phyloP scores from a whole-genome alignment of 352 stramenopile genomes.

The Hyaloperonospora brassicae region DNA sequence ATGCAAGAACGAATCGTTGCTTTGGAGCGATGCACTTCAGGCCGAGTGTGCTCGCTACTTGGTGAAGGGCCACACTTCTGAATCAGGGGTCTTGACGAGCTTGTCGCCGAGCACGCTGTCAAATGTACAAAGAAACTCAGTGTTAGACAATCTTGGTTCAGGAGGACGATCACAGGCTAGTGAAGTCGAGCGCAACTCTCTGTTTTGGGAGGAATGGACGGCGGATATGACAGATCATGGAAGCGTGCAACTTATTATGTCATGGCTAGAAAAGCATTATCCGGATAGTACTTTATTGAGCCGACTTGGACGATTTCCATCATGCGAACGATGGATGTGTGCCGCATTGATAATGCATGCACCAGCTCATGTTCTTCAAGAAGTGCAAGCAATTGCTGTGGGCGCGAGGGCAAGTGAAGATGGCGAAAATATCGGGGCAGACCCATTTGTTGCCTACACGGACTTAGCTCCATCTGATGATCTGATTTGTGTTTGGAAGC shows the following conservation, averaged over 20 bases:
- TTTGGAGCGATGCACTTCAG: slow-evolving; percentile 35
- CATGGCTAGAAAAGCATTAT: slow-evolving; percentile 64
- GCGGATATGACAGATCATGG: slow-evolving; percentile 52
- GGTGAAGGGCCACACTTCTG: slow-evolving; percentile 7
- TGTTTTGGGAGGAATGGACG: slow-evolving; percentile 51
- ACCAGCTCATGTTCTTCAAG: slow-evolving; percentile 61
- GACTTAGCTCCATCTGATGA: slow-evolving; percentile 68
- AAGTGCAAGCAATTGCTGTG: slow-evolving; percentile 67
- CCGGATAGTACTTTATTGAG: slow-evolving; percentile 76
- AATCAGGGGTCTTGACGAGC: slow-evolving; percentile 4
- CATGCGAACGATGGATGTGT: slow-evolving; percentile 61
- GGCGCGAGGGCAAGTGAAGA: slow-evolving; percentile 24
- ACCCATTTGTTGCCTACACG: slow-evolving; percentile 38
- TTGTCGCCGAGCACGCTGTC: slow-evolving; percentile 4
- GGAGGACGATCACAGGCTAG: slow-evolving; percentile 13
- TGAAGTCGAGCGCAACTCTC: slow-evolving; percentile 30
- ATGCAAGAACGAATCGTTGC: slow-evolving; percentile 9
- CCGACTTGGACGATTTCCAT: slow-evolving; percentile 60
- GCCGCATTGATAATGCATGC: slow-evolving; percentile 76
- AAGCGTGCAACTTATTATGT: slow-evolving; percentile 49
- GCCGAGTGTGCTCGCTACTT: slow-evolving; percentile 26
- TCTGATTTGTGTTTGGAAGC: slow-evolving; percentile 65
- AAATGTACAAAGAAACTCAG: slow-evolving; percentile 12
- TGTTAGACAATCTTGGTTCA: slow-evolving; percentile 12
- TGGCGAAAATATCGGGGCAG: slow-evolving; percentile 19